A percentile compares a stretch with the other conserved stretches of the same genome.
phyloP scores from a whole-genome alignment of 257 asterid genomes.

The Lycium barbarum region DNA sequence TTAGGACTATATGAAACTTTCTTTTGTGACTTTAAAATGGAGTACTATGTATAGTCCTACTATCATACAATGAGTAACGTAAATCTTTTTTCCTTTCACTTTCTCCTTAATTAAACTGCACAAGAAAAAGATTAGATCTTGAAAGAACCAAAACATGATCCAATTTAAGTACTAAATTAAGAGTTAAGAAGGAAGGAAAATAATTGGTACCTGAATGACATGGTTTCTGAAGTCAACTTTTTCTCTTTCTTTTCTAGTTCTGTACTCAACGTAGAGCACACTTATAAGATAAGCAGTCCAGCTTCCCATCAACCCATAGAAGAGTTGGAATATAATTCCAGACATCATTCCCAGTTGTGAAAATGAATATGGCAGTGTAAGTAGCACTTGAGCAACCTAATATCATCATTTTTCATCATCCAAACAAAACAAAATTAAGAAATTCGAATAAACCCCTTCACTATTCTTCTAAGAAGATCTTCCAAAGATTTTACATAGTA shows the following conservation, averaged over 20 bases:
- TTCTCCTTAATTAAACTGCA: too few species aligned
- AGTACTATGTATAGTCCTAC: too few species aligned
- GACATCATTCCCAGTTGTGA: slow-evolving; percentile 90
- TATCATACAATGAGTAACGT: too few species aligned
- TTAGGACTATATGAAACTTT: too few species aligned
- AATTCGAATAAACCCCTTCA: neutral
- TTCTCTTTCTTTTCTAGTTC: slow-evolving; percentile 89
- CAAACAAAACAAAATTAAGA: neutral
- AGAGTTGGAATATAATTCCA: slow-evolving; percentile 73
- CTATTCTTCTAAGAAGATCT: neutral
- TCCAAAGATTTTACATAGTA: neutral
- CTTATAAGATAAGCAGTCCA: slow-evolving; percentile 92
- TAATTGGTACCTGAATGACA: slow-evolving; percentile 71
- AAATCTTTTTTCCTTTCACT: too few species aligned
- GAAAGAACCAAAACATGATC: neutral
- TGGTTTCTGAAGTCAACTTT: slow-evolving; percentile 86
- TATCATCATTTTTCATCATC: neutral
- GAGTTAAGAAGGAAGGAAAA: neutral
- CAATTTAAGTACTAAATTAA: neutral
- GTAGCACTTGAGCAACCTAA: slow-evolving; percentile 91
- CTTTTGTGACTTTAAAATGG: too few species aligned
- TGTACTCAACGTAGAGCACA: slow-evolving; percentile 81
- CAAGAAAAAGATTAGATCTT: neutral
- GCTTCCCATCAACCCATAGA: slow-evolving; percentile 87
- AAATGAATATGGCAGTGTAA: slow-evolving; percentile 85